A percentile compares a stretch with the other conserved stretches of the same genome.
Evolutionary conservation across 2,329 filamentous ascomycete genomes (phyloP).

Genomic region (Botrytis fragariae): DNA sequence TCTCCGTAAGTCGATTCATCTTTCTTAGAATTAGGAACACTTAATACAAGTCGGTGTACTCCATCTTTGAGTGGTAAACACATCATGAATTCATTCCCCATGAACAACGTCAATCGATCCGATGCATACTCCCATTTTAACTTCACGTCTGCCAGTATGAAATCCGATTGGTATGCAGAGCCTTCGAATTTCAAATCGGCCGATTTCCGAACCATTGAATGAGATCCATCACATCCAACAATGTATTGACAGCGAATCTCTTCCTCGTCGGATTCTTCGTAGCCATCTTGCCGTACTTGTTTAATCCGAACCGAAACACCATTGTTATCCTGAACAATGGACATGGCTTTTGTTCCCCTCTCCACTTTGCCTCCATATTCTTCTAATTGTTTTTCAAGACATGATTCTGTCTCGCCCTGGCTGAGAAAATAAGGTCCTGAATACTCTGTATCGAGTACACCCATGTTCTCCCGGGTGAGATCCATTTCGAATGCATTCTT

Average conservation of each 20-base stretch:
- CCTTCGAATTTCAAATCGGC: conserved; percentile 44
- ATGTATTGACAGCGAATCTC: conserved; percentile 43
- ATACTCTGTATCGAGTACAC: conserved; percentile 36
- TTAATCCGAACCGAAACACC: conserved; percentile 36
- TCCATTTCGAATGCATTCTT: conserved; percentile 38
- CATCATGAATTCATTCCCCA: conserved; percentile 41
- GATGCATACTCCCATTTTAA: conserved; percentile 27
- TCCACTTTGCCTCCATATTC: conserved; percentile 36
- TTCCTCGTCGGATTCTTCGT: conserved; percentile 30
- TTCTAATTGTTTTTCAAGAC: conserved; percentile 37
- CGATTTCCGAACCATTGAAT: conserved; percentile 46
- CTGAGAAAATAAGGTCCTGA: conserved; percentile 38
- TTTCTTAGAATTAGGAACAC: conserved; percentile 19
- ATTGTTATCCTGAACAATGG: conserved; percentile 36
- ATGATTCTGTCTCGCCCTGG: conserved; percentile 40
- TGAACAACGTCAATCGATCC: conserved; percentile 27
- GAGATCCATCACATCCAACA: conserved; percentile 53
- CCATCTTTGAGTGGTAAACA: conserved; percentile 39
- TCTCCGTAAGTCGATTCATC: conserved; percentile 21
- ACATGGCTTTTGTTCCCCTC: conserved; percentile 35
- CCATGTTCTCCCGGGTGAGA: conserved; percentile 32
- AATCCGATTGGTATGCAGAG: conserved; percentile 44
- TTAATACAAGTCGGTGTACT: conserved; percentile 36
- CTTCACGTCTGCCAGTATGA: conserved; percentile 46
- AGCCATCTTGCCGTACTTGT: conserved; percentile 23